Base-by-base conservation (phyloP, 805 yeast species). In the Kodamaea restingae region DNA sequence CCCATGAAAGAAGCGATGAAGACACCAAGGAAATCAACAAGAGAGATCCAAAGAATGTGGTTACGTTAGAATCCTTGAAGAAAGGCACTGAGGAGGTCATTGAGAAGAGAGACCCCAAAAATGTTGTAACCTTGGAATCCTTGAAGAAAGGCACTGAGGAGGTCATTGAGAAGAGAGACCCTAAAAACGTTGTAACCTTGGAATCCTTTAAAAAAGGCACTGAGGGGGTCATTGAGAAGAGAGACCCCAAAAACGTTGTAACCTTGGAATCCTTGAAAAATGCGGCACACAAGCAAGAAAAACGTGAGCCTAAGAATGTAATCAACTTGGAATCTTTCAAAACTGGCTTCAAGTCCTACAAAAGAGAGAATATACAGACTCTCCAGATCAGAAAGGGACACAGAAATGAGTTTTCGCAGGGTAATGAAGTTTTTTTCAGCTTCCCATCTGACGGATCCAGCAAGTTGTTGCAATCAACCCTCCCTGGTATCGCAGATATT, bases 401-500 rank as follows among this genome's bases (percentile, higher is more conserved):
- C 8, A 30, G 32, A 30, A 17, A 17, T 12, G 21, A 30, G 12
- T 30, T 30, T 15, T 30, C 15, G 7, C 32, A 26, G 8, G 39
- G 39, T 24, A 18, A 42, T 34, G 42, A 51, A 37, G 47, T 43
- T 18, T 40, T 44, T 3, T 46, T 51, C 27, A 32, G 39, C 17
- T 39, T 50, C n/a, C 40, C 42, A 20, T 41, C 39, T 11, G 50
- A 56, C 35, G 38, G 45, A 8, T 41, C 43, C 15, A 38, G 40
- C 7, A 52, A 49, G 34, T 44, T 63, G 20, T 55, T 67, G 20
- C 65, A 66, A 40, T 56, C 66, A 15, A 46, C 65, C 15, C 55
- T 67, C 21, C 70, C 75, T 32, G 65, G 61, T 43, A 38, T 56
- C 38, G 40, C 56, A 48, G 39, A 53, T 43, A 70, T 84, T 31